A percentile compares a stretch with the other conserved stretches of the same genome.
These are phyloP conservation scores for Exophiala bonariae DNA, from an alignment of 2,329 filamentous ascomycete species.

Conservation along the genomic window DNA sequence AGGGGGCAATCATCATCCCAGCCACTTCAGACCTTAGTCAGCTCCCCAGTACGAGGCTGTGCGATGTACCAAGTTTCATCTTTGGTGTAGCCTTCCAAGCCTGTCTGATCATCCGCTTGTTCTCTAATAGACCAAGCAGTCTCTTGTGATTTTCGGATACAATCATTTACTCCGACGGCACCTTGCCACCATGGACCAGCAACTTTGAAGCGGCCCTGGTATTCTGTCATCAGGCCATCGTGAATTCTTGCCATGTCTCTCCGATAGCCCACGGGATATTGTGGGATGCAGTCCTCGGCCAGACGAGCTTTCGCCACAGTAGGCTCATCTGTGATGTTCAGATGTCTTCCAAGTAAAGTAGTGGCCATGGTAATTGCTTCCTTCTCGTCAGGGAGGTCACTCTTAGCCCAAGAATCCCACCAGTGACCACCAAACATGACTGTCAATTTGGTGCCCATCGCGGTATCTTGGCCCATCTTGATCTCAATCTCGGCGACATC, in stretches of 20 bases:
- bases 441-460: conserved; percentile 76
- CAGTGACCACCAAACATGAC: conserved; percentile 95
- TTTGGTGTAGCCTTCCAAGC: conserved; percentile 19
- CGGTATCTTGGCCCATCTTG: conserved; percentile 54
- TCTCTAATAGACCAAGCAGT: conserved; percentile 37
- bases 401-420: conserved; percentile 66
- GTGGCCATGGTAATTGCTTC: conserved; percentile 71
- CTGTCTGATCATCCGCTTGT: conserved; percentile 23
- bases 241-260: conserved; percentile 60
- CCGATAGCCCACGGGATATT: conserved; percentile 80
- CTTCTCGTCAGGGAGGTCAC: conserved; percentile 61
- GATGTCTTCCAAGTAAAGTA: conserved; percentile 68
- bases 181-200: conserved; percentile 53
- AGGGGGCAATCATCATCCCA: too few relatives aligned
- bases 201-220: conserved; percentile 65
- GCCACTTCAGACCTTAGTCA: too few relatives aligned
- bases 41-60: background rate
- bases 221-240: conserved; percentile 54
- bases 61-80: conserved; percentile 16
- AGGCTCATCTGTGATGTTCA: conserved; percentile 67
- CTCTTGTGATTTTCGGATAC: conserved; percentile 57
- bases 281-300: conserved; percentile 77
- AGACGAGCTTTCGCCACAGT: conserved; percentile 62
- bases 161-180: conserved; percentile 54
- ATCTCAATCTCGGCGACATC: conserved; percentile 1